Conservation (phyloP, 176 grass and related monocot genomes). For the Panicum miliaceum region DNA sequence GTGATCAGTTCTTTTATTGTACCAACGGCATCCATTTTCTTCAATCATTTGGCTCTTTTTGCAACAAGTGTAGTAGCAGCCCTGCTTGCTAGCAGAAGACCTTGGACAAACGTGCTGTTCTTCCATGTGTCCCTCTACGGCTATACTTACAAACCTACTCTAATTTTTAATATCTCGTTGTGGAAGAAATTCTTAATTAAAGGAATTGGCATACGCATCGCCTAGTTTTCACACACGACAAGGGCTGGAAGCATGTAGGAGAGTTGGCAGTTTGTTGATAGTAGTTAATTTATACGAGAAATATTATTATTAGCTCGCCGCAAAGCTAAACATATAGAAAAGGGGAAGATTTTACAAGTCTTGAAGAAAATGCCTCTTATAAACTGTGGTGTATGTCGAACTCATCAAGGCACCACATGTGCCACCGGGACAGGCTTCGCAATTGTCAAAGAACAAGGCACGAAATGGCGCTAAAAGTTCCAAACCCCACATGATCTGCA, state of each 20-base stretch:
- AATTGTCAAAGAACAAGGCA: not conserved
- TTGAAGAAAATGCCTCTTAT: not conserved
- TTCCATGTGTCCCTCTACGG: conserved; percentile 13
- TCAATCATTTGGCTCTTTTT: not conserved
- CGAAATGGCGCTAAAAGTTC: not conserved
- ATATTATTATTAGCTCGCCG: no score
- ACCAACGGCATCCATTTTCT: not conserved
- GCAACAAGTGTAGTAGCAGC: not conserved
- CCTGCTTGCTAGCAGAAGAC: not conserved
- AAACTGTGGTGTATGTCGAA: not conserved
- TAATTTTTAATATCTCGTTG: not conserved
- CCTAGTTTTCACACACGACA: not conserved
- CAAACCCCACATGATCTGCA: not conserved
- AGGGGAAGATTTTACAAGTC: not conserved
- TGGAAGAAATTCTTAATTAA: not conserved
- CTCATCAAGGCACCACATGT: not conserved
- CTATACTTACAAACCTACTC: not conserved
- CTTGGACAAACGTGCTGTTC: not conserved
- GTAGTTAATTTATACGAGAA: no score
- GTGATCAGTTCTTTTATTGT: not conserved
- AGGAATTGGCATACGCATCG: not conserved
- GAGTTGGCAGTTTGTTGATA: not conserved
- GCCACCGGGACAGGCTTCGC: not conserved
- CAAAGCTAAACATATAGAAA: not conserved
- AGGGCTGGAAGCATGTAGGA: not conserved